Conservation (phyloP, 2,329 filamentous ascomycete genomes). For the Epichloe festucae region DNA sequence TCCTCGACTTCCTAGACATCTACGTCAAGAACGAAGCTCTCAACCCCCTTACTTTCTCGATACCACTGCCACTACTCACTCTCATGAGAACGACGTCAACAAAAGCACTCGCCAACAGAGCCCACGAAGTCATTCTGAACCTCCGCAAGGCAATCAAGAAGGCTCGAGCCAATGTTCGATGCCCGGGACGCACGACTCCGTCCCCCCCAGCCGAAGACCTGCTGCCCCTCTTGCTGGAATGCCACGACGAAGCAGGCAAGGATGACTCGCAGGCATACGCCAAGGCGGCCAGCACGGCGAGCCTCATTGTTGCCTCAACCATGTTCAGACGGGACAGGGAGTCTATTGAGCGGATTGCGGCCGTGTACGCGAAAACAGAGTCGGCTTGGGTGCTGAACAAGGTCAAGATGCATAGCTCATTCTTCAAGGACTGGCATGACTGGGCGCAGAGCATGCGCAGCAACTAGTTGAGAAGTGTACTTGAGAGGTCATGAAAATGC, state of each 20-base stretch:
- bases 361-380: constrained; percentile 52
- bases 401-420: constrained; percentile 47
- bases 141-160: constrained; percentile 58
- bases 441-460: constrained; percentile 48
- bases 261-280: constrained; percentile 58
- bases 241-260: constrained; percentile 56
- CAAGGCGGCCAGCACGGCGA: constrained; percentile 60
- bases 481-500: neutral
- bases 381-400: constrained; percentile 42
- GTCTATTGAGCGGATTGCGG: constrained; percentile 41
- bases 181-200: constrained; percentile 3
- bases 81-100: constrained; percentile 65
- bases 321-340: constrained; percentile 42
- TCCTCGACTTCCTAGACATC: constrained; percentile 75
- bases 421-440: constrained; percentile 63
- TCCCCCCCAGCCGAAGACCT: constrained; percentile 24
- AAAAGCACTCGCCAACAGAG: constrained; percentile 63
- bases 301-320: constrained; percentile 51
- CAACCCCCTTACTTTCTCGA: constrained; percentile 49
- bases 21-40: constrained; percentile 70
- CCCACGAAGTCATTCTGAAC: constrained; percentile 55
- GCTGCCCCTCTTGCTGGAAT: constrained; percentile 45
- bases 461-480: neutral
- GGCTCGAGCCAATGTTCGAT: constrained; percentile 25
- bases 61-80: constrained; percentile 64